Percentiles rank a stretch among this genome's conserved stretches.
Evolutionary conservation across 192 early-diverging fungal species (phyloP).

Genomic region (Physocladia obscura): DNA sequence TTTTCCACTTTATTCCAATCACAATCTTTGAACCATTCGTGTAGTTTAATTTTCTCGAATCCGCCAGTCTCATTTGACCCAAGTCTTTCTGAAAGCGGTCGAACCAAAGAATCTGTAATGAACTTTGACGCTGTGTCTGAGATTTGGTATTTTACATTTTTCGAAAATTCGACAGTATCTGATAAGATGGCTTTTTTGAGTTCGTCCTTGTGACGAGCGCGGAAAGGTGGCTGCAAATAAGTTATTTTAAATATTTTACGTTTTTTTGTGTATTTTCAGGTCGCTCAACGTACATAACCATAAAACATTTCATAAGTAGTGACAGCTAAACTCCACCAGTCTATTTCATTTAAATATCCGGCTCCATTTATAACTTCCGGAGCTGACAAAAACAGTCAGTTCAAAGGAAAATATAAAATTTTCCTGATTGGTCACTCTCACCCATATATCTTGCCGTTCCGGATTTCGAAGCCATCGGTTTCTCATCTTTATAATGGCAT

Average conservation of each 20-base stretch:
- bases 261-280: conserved; percentile 55
- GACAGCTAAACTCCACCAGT: conserved; percentile 86
- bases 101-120: conserved; percentile 55
- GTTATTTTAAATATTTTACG: no score
- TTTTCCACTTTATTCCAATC: conserved; percentile 76
- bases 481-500: conserved; percentile 64
- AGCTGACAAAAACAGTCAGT: conserved; percentile 13
- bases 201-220: conserved; percentile 67
- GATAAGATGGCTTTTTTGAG: conserved; percentile 67
- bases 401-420: not conserved
- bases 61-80: conserved; percentile 74
- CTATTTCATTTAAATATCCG: conserved; percentile 51
- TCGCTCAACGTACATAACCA: conserved; percentile 66
- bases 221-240: conserved; percentile 70
- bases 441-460: conserved; percentile 92
- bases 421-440: not conserved
- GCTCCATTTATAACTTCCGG: conserved; percentile 47
- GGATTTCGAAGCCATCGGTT: conserved; percentile 77
- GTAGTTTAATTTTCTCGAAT: conserved; percentile 62
- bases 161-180: conserved; percentile 66
- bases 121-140: conserved; percentile 2
- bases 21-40: conserved; percentile 75
- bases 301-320: conserved; percentile 74
- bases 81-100: conserved; percentile 70
- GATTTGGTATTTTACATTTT: conserved; percentile 35